Base-by-base conservation (phyloP, 768 basidiomycete species). In the Suillus ampliporus region DNA sequence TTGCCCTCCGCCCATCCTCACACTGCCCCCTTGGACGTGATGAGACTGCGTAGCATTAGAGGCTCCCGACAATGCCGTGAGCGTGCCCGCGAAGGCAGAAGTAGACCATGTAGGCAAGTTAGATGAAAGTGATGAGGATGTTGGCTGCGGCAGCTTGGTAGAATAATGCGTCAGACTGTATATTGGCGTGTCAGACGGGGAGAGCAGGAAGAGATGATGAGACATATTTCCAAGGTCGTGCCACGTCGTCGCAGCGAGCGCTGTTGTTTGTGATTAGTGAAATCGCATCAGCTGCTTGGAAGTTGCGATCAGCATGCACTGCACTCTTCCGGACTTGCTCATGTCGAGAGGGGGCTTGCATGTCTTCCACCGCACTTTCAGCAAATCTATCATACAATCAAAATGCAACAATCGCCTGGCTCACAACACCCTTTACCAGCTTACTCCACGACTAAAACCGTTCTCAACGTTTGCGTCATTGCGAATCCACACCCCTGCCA, bases 31-130 rank as follows among this genome's bases (percentile, higher is more conserved):
- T 47, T 85, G 81, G 21, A 84, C 82, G 65, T 88, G 86, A 66
- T 79, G 77, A 38, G 81, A 69, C 69, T 92, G 89, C 5, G 85
- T 84, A 26, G 90, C 85, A 70, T 87, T 90, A 21, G 92, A 88
- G 15, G 94, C 93, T 5, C 93, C 93, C 21, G 92, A 94, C 60
- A 95, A 75, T 23, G 93, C 93, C 38, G 92, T 94, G 64, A 95
- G 80, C 34, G 93, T 95, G 6, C 93, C 94, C 13, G 94, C 92
- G 72, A 95, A 95, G 4, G 93, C 93, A 63, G 92, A 93, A 2
- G 93, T 94, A 6, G 92, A 94, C 94, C 93, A 95, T 65, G 88
- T 90, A 26, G 93, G 93, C 64, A 95, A 77, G 73, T 94, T 95
- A 8, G 91, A 87, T 3, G 92, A 87, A 54, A 95, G 79, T 3